Base-by-base conservation (phyloP, 2,329 filamentous ascomycete genomes). In the Camillea tinctor region DNA sequence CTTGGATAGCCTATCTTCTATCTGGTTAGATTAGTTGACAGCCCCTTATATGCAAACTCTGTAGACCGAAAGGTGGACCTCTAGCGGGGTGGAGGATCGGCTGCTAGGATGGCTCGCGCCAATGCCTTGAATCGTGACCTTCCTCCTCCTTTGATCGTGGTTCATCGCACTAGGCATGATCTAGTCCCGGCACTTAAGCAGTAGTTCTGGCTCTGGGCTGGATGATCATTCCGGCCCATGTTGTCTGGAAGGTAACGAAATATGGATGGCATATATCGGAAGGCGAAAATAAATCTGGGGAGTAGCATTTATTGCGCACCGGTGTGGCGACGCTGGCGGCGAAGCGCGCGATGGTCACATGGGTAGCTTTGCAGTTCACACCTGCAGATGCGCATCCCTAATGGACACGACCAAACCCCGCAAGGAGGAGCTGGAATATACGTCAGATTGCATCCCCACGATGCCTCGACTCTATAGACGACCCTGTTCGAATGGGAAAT, bases 281-380 rank as follows among this genome's bases (percentile, higher is more conserved):
- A 44, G 36, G 57, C 50, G 48, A 52, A 50, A 61, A 51, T 54
- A 50, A 61, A 51, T 54, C 50, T 54, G 52, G 56, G 58, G 57
- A 57, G 62, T 59, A 63, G 63, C 56, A 63, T 60, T 21, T 51
- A 40, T 54, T 54, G 56, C 54, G 56, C 56, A 64, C 60, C 62
- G 62, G 57, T 64, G 60, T 64, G 26, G 58, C 53, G 56, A 62
- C 58, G 59, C 62, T 62, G 60, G 36, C 36, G 36, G 36, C 36
- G 36, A 44, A 61, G 60, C 57, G 57, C 51, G 57, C 55, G 58
- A 24, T 56, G 62, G 62, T 64, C 64, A 66, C 64, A 66, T 64
- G 64, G 57, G 4, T 59, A 61, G 55, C 57, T 52, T n/a, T 61
- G 58, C 58, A 61, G 59, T 52, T 51, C 36, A 44, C n/a, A 7